These are phyloP conservation scores for Leptodontidium sp. DNA, from an alignment of 2,329 filamentous ascomycete species.

Conservation along the genomic window DNA sequence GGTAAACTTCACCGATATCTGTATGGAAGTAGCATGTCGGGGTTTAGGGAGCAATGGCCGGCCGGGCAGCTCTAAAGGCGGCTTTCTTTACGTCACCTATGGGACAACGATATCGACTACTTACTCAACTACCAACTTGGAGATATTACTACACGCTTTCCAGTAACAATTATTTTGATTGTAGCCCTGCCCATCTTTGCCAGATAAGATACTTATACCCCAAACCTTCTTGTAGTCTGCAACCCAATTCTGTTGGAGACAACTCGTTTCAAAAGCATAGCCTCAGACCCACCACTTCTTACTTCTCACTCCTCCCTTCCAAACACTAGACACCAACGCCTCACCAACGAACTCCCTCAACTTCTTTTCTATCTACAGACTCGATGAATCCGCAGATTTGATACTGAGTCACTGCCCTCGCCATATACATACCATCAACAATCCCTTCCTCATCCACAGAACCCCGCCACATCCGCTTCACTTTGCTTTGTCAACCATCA, in stretches of 20 bases:
- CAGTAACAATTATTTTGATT: too few relatives aligned
- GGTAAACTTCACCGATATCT: too few relatives aligned
- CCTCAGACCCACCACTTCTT: constrained; percentile 20
- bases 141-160: too few relatives aligned
- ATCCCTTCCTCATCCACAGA: constrained; percentile 4
- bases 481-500: constrained; percentile 25
- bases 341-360: background rate
- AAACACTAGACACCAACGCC: constrained; percentile 4
- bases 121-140: too few relatives aligned
- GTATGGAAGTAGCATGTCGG: too few relatives aligned
- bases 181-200: background rate
- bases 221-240: background rate
- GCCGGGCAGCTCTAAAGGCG: too few relatives aligned
- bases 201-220: background rate
- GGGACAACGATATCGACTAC: too few relatives aligned
- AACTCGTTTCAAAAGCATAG: constrained; percentile 19
- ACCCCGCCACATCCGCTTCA: constrained; percentile 28
- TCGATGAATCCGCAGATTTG: constrained; percentile 19
- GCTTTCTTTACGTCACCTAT: too few relatives aligned
- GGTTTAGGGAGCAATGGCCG: too few relatives aligned
- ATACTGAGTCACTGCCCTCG: constrained; percentile 4
- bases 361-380: background rate
- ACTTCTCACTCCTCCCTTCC: constrained; percentile 17
- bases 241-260: background rate
- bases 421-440: background rate